A percentile compares a stretch with the other conserved stretches of the same genome.
These are phyloP conservation scores for Hypomyces perniciosus DNA, from an alignment of 2,329 filamentous ascomycete species.

Conservation along the genomic window DNA sequence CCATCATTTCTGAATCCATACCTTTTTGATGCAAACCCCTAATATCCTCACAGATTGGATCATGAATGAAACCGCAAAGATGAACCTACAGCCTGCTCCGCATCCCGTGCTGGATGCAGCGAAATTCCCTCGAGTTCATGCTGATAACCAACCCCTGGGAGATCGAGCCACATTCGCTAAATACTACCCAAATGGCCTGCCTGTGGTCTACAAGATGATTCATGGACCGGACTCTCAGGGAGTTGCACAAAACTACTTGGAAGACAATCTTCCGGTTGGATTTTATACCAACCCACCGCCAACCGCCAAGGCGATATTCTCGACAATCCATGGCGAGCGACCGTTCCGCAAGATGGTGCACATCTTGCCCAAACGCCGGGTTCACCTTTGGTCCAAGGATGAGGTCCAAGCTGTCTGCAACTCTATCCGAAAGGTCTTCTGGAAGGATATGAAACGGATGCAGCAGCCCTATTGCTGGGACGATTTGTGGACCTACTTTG, in stretches of 20 bases:
- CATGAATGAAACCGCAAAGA: slow-evolving; percentile 13
- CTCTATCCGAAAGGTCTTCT: slow-evolving; percentile 31
- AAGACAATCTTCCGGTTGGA: slow-evolving; percentile 29
- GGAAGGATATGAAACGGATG: slow-evolving; percentile 31
- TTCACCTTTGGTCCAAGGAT: slow-evolving; percentile 34
- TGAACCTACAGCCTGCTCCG: slow-evolving; percentile 8
- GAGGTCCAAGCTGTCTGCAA: slow-evolving; percentile 36
- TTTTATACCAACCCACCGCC: slow-evolving; percentile 32
- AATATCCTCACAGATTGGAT: background rate
- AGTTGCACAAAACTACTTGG: slow-evolving; percentile 26
- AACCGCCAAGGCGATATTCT: slow-evolving; percentile 33
- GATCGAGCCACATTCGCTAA: slow-evolving; percentile 22
- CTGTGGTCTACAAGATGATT: slow-evolving; percentile 29
- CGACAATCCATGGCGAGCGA: slow-evolving; percentile 27
- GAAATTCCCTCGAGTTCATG: slow-evolving; percentile 18
- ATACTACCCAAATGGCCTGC: slow-evolving; percentile 33
- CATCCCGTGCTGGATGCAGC: slow-evolving; percentile 14
- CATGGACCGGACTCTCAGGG: slow-evolving; percentile 19
- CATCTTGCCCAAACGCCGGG: slow-evolving; percentile 22
- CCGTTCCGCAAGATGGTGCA: slow-evolving; percentile 25
- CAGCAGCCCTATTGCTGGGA: slow-evolving; percentile 27
- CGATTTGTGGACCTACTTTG: slow-evolving; percentile 43
- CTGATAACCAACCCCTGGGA: slow-evolving; percentile 19
- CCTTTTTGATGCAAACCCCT: background rate
- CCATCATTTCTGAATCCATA: background rate